Conservation (phyloP, 345 rosid genomes). For the Euclidium syriacum region DNA sequence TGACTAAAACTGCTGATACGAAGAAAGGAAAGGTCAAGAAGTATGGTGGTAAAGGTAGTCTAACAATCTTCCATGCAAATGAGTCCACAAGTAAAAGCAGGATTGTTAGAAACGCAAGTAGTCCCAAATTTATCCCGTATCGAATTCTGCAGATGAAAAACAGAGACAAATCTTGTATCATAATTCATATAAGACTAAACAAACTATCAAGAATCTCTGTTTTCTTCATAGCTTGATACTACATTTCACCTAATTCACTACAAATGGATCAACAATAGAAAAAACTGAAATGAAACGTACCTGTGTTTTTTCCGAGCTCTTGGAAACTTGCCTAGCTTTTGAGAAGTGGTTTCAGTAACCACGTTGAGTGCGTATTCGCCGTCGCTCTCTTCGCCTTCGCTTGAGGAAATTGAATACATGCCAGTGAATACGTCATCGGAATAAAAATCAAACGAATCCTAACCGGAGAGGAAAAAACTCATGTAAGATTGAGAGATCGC, state of each 20-base stretch:
- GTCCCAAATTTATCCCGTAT: constrained; percentile 58
- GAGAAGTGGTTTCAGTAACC: constrained; percentile 44
- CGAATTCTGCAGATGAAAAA: constrained; percentile 50
- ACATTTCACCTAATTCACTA: not conserved
- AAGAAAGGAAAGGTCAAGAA: constrained; percentile 67
- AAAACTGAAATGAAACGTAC: constrained; percentile 33
- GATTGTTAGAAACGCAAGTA: constrained; percentile 49
- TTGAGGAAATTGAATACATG: constrained; percentile 49
- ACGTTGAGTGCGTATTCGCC: constrained; percentile 56
- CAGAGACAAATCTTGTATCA: not conserved
- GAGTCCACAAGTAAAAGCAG: constrained; percentile 66
- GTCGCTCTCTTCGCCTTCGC: constrained; percentile 85
- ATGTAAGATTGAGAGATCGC: no score
- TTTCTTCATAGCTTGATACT: no score
- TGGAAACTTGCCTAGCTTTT: constrained; percentile 59
- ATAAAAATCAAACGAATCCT: constrained; percentile 39
- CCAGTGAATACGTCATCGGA: constrained; percentile 48
- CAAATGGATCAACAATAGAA: not conserved
- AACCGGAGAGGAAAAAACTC: no score
- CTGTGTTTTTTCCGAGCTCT: constrained; percentile 52
- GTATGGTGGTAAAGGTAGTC: constrained; percentile 72
- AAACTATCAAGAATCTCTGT: not conserved
- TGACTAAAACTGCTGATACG: constrained; percentile 45
- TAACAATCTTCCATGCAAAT: constrained; percentile 89
- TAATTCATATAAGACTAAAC: not conserved